Conservation (phyloP, 139 green algal genomes). For the Coelastrella sp. region DNA sequence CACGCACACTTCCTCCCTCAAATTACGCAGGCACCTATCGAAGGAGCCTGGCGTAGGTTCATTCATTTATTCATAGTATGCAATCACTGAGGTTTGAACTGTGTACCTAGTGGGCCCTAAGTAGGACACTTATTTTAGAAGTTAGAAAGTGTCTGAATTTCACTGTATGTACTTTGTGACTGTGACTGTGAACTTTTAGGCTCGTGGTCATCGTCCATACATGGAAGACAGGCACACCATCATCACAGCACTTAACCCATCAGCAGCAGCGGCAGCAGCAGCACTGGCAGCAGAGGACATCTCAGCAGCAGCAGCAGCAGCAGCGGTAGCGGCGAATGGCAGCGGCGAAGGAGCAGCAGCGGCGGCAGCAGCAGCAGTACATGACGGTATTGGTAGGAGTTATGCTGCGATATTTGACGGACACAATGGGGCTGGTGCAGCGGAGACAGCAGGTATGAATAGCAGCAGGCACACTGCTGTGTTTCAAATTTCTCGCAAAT, state of each 20-base stretch:
- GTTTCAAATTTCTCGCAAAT: not conserved
- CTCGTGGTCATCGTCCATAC: conserved; percentile 62
- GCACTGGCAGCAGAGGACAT: conserved; percentile 30
- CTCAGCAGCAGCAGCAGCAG: not conserved
- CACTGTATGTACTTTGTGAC: too few relatives aligned
- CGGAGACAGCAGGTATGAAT: conserved; percentile 62
- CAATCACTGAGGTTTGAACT: too few relatives aligned
- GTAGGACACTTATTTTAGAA: too few relatives aligned
- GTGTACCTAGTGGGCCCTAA: too few relatives aligned
- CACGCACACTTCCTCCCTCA: too few relatives aligned
- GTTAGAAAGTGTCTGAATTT: too few relatives aligned
- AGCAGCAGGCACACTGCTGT: not conserved
- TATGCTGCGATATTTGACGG: conserved; percentile 81
- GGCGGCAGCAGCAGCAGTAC: not conserved
- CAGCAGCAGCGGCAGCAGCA: conserved; percentile 56
- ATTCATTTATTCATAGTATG: too few relatives aligned
- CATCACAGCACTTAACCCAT: conserved; percentile 41
- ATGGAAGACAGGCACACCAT: conserved; percentile 74
- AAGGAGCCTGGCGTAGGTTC: too few relatives aligned
- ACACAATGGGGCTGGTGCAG: conserved; percentile 77
- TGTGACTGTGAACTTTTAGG: not conserved
- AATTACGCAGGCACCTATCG: too few relatives aligned
- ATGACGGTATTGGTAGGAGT: conserved; percentile 64
- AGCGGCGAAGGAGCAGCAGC: not conserved
- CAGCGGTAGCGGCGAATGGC: not conserved